Conservation (phyloP, 169 alveolate genomes). For the Plasmodium relictum region DNA sequence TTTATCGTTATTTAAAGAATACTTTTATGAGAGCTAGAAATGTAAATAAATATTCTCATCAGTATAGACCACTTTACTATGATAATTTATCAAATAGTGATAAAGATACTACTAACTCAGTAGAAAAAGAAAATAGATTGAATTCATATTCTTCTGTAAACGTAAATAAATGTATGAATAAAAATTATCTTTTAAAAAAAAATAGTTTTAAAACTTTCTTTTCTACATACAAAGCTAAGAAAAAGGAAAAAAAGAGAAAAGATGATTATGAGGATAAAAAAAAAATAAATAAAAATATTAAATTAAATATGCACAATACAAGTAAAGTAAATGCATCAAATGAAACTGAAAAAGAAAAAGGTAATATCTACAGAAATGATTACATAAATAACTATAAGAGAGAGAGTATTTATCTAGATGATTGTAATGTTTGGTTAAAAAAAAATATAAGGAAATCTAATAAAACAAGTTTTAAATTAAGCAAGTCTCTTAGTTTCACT, state of each 20-base stretch:
- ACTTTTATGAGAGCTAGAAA: slow-evolving; percentile 55
- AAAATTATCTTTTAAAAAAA: not conserved
- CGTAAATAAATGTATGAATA: not conserved
- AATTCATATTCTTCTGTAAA: slow-evolving; percentile 24
- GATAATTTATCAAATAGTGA: slow-evolving; percentile 5
- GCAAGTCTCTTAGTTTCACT: slow-evolving; percentile 51
- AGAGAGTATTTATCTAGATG: slow-evolving; percentile 56
- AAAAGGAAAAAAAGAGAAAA: slow-evolving; percentile 2
- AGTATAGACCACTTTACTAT: slow-evolving; percentile 59
- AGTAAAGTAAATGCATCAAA: not conserved
- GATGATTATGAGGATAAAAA: not conserved
- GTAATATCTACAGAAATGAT: not conserved
- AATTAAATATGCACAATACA: not conserved
- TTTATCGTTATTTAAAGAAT: slow-evolving; percentile 53
- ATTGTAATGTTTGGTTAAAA: slow-evolving; percentile 65
- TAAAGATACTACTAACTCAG: too few relatives aligned
- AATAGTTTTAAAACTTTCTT: slow-evolving; percentile 24
- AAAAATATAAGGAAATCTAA: slow-evolving; percentile 35
- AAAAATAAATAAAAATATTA: not conserved
- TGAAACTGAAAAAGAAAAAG: not conserved
- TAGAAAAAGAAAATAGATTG: slow-evolving; percentile 10
- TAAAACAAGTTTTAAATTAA: slow-evolving; percentile 13
- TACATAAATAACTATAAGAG: slow-evolving; percentile 6
- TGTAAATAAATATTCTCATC: slow-evolving; percentile 57
- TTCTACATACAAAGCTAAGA: slow-evolving; percentile 2